Base-by-base conservation (phyloP, 495 filamentous ascomycete genomes). In the Penicillium mononematosum region DNA sequence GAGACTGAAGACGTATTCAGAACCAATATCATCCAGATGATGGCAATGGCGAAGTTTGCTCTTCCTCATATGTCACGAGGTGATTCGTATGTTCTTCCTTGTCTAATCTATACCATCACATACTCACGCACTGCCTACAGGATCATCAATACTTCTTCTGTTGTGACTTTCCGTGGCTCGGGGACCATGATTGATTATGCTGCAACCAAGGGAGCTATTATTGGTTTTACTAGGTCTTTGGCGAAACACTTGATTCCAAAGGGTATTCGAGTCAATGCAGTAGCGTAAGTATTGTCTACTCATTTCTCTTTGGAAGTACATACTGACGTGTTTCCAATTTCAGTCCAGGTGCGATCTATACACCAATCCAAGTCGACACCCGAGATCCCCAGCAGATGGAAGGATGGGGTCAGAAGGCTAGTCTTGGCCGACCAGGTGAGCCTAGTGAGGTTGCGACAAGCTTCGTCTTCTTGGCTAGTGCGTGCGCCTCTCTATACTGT, bases 231-330 rank as follows among this genome's bases (percentile, higher is more conserved):
- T 2, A 71, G 80, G 20, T 69, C 78, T 24, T 67, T 87, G 41
- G 79, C 83, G 4, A 70, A 75, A 53, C 74, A 86, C 31, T 69
- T 86, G 31, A 71, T 78, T 10, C 69, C 78, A 3, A 84, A 82
- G 64, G 84, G 83, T 7, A 88, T 88, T 58, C 68, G 82, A 0
- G 84, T 87, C 25, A 88, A 88, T 58, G 80, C 76, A 19, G 83
- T 87, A 11, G 82, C 82, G 71, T 81, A 61, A 69, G 79, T 0
- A 8, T 72, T 22, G 50, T 45, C 11, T 29, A 17, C 19, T 14
- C 17, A 38, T 56, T 1, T 50, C 22, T 22, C 22, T 22, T 22
- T 16, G 5, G 32, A 6, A 10, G 11, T 19, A 9, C 6, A 16
- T 16, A 34, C 31, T 45, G n/a, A 45, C 5, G 29, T 39, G 14